phyloP scores from a whole-genome alignment of 179 eudicot species.

The Gypsophila paniculata region DNA sequence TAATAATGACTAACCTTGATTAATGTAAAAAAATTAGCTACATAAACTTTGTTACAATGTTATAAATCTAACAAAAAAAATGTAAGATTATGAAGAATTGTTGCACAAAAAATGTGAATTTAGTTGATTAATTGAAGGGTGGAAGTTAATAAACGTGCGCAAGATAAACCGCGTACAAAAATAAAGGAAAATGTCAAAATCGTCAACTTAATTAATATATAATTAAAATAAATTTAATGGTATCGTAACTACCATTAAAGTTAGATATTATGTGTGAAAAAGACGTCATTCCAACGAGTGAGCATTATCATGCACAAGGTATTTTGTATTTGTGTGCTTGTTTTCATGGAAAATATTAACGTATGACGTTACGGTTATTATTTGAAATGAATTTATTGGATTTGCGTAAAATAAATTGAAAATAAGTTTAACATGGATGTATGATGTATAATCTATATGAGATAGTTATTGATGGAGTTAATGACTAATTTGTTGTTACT shows the following conservation, averaged over 20 bases:
- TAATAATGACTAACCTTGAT: constrained; percentile 16
- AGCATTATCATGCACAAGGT: constrained; percentile 19
- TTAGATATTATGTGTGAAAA: constrained; percentile 18
- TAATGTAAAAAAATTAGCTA: background rate
- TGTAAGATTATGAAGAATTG: background rate
- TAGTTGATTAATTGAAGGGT: constrained; percentile 5
- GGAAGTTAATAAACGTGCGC: constrained; percentile 13
- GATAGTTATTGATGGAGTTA: too few species aligned
- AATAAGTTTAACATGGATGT: too few species aligned
- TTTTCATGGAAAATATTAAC: background rate
- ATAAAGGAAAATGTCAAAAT: constrained; percentile 4
- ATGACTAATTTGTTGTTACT: too few species aligned
- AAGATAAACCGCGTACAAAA: background rate
- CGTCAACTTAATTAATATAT: background rate
- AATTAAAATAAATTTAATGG: constrained; percentile 21
- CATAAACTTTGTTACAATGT: background rate
- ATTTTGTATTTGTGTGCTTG: constrained; percentile 11
- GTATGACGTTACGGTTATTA: too few species aligned
- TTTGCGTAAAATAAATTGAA: too few species aligned
- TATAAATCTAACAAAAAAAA: background rate
- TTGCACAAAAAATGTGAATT: background rate
- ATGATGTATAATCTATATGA: too few species aligned
- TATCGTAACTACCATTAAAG: constrained; percentile 39
- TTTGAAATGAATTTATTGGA: too few species aligned
- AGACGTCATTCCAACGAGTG: constrained; percentile 22